A percentile compares a stretch with the other conserved stretches of the same genome.
Evolutionary conservation across 2,329 filamentous ascomycete species (phyloP).

Genomic region (Cadophora malorum): DNA sequence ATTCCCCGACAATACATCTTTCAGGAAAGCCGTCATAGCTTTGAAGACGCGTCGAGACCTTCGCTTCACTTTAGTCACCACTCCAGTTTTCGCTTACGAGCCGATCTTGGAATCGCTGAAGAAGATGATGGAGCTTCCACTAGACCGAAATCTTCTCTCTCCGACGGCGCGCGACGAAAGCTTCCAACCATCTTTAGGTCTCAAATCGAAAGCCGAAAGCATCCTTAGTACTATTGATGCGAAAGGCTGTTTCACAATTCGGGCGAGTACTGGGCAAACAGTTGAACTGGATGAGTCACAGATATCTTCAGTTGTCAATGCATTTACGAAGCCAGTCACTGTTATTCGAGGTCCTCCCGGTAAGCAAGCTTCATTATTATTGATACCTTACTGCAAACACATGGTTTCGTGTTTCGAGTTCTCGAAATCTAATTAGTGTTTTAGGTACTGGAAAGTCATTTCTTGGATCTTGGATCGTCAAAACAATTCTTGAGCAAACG

Average conservation of each 20-base stretch:
- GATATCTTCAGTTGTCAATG: slow-evolving; percentile 58
- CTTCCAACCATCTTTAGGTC: slow-evolving; percentile 36
- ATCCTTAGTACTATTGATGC: slow-evolving; percentile 43
- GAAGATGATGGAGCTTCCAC: slow-evolving; percentile 58
- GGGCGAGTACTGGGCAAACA: no score
- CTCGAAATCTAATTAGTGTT: no score
- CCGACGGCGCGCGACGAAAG: slow-evolving; percentile 21
- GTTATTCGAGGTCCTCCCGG: slow-evolving; percentile 76
- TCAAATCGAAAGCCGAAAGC: no score
- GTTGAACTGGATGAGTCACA: slow-evolving; percentile 61
- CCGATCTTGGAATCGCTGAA: slow-evolving; percentile 68
- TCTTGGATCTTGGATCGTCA: slow-evolving; percentile 68
- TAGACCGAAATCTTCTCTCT: slow-evolving; percentile 59
- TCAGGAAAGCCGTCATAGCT: slow-evolving; percentile 55
- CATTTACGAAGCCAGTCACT: slow-evolving; percentile 59
- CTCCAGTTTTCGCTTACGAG: slow-evolving; percentile 72
- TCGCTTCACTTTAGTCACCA: slow-evolving; percentile 65
- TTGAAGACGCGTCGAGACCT: slow-evolving; percentile 48
- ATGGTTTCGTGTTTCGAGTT: no score
- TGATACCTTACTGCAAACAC: no score
- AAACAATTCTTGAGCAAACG: slow-evolving; percentile 58
- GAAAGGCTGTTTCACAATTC: slow-evolving; percentile 42
- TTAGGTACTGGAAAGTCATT: slow-evolving; percentile 80
- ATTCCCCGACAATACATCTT: slow-evolving; percentile 53
- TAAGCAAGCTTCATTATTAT: no score